These are phyloP conservation scores for Cinnamomum micranthum DNA, from an alignment of 164 flowering plant genomes.

Conservation along the genomic window DNA sequence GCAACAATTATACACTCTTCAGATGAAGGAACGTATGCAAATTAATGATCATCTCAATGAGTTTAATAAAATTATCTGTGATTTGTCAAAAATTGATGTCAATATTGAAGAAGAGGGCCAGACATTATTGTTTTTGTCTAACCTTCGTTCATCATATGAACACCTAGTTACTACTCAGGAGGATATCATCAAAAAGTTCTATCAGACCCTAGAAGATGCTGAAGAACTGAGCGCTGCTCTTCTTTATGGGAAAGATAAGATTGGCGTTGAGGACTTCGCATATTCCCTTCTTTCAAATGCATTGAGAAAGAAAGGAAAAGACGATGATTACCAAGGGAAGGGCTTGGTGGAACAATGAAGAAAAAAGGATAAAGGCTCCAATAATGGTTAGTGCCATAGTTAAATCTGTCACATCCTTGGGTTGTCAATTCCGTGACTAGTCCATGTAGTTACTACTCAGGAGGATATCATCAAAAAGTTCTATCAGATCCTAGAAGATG, in stretches of 20 bases:
- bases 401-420: too few relatives aligned
- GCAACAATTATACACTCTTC: background rate
- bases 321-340: too few relatives aligned
- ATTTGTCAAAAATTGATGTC: background rate
- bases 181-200: too few relatives aligned
- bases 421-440: too few relatives aligned
- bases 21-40: background rate
- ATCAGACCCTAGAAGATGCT: too few relatives aligned
- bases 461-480: too few relatives aligned
- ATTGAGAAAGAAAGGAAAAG: too few relatives aligned
- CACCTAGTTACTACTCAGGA: background rate
- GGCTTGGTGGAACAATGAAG: too few relatives aligned
- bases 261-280: background rate
- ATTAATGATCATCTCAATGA: background rate
- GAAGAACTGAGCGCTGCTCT: too few relatives aligned
- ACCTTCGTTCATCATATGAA: background rate
- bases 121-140: background rate
- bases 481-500: too few relatives aligned
- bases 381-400: too few relatives aligned
- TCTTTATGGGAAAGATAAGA: background rate
- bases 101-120: background rate
- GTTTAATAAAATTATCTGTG: background rate
- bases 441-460: background rate
- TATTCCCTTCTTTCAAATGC: background rate
- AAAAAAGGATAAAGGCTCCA: too few relatives aligned